phyloP scores from a whole-genome alignment of 257 asterid genomes.

The Solanum stenotomum region DNA sequence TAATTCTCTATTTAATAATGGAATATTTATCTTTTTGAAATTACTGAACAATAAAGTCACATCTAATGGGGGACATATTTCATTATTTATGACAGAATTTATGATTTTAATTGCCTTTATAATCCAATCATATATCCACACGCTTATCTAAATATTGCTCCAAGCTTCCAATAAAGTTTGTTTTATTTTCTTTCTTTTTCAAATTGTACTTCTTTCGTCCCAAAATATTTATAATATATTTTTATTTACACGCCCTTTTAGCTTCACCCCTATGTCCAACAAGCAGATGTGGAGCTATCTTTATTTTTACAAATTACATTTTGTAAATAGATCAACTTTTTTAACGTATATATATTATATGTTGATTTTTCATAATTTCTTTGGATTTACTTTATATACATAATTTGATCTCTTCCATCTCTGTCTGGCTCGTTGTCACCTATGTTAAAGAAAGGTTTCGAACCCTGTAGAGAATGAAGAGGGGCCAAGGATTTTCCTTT shows the following conservation, averaged over 20 bases:
- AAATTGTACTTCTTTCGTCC: not conserved
- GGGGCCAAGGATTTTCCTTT: no score
- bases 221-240: not conserved
- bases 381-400: not conserved
- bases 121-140: not conserved
- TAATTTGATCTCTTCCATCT: no score
- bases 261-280: not conserved
- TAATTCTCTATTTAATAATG: not conserved
- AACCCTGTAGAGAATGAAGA: no score
- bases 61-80: not conserved
- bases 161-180: not conserved
- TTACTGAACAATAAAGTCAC: not conserved
- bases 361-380: not conserved
- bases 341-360: not conserved
- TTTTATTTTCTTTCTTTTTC: not conserved
- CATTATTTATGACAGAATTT: not conserved
- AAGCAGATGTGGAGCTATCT: not conserved
- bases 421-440: no score
- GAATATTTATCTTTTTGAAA: not conserved
- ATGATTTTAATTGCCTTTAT: not conserved
- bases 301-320: not conserved
- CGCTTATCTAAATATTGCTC: not conserved
- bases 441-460: no score
- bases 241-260: not conserved
- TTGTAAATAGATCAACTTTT: no score